These are phyloP conservation scores for Debaryomyces coudertii DNA, from an alignment of 1,139 yeast genomes.

Conservation along the genomic window DNA sequence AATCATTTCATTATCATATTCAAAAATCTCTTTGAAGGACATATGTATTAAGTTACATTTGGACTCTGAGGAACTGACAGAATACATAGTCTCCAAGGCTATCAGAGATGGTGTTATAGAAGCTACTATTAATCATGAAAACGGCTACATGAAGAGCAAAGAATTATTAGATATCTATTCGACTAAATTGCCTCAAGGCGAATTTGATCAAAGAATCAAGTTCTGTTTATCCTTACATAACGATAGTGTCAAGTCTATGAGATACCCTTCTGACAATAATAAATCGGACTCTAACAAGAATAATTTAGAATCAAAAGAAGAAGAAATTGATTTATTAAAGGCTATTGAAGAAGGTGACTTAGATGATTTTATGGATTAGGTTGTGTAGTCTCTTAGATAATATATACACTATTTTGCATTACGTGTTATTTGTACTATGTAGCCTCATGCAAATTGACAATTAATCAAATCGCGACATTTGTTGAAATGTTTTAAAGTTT, in stretches of 20 bases:
- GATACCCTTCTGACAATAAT: constrained; percentile 67
- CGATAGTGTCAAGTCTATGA: constrained; percentile 93
- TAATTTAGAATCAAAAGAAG: constrained; percentile 40
- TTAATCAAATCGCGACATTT: constrained; percentile 11
- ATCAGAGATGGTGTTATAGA: constrained; percentile 98
- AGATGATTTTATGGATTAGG: constrained; percentile 52
- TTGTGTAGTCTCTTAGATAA: constrained; percentile 4
- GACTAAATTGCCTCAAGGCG: constrained; percentile 81
- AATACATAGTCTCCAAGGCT: constrained; percentile 94
- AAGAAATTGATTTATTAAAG: constrained; percentile 48
- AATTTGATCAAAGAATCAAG: constrained; percentile 90
- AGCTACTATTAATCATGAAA: constrained; percentile 88
- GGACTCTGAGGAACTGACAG: constrained; percentile 95
- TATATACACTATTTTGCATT: constrained; percentile 4
- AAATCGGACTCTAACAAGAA: constrained; percentile 32
- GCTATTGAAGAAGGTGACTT: constrained; percentile 55
- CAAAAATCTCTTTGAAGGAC: constrained; percentile 88
- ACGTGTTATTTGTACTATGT: constrained; percentile 8
- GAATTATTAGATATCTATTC: constrained; percentile 87
- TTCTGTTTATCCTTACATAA: constrained; percentile 90
- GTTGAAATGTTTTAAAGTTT: neutral
- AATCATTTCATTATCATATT: constrained; percentile 88
- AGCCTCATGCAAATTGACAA: constrained; percentile 1
- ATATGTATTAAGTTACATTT: constrained; percentile 86
- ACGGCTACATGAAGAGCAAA: constrained; percentile 89